Base-by-base conservation (phyloP, 2,329 filamentous ascomycete species). In the Pseudogymnoascus destructans region DNA sequence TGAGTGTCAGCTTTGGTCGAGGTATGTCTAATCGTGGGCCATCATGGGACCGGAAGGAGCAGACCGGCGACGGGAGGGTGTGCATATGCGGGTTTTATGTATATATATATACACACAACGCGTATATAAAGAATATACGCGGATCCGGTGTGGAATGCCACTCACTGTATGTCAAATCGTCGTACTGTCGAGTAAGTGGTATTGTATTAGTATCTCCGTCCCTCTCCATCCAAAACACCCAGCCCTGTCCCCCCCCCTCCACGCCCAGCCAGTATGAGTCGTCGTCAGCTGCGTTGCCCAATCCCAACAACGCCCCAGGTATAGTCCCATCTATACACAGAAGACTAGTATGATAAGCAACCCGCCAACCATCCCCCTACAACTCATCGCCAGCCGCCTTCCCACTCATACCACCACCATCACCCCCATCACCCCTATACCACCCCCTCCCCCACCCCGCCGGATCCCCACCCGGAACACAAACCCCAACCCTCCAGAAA, bases 401-500 rank as follows among this genome's bases (percentile, higher is more conserved):
- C 33, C 13, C 33, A 2, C n/a, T 6, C n/a, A 5, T n/a, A n/a
- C 4, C 33, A 5, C 4, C n/a, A 15, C n/a, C 33, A 2, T 11
- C 33, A 23, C 59, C 27, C 32, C 64, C 67, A 11, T 63, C 61
- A 1, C 66, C 66, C 57, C 74, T 66, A 59, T 74, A 71, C 67
- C 80, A 76, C 60, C 68, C 70, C 49, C 77, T 74, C 61, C 78
- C 80, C 85, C 85, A 87, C 64, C 87, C 79, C 49, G 75, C 74
- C 2, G 84, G 84, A 68, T 86, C 85, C 10, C 87, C 87, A 10
- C 86, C 86, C 0, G 92, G 91, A 1, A 96, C 76, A 72, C 93
- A 98, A 30, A 97, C 74, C 0, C 93, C 93, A 57, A 98, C 71
- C 59, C 93, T 79, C 88, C 89, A 95, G 72, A 98, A 97, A 71